Base-by-base conservation (phyloP, 2,329 filamentous ascomycete species). In the Trichoderma koningii region DNA sequence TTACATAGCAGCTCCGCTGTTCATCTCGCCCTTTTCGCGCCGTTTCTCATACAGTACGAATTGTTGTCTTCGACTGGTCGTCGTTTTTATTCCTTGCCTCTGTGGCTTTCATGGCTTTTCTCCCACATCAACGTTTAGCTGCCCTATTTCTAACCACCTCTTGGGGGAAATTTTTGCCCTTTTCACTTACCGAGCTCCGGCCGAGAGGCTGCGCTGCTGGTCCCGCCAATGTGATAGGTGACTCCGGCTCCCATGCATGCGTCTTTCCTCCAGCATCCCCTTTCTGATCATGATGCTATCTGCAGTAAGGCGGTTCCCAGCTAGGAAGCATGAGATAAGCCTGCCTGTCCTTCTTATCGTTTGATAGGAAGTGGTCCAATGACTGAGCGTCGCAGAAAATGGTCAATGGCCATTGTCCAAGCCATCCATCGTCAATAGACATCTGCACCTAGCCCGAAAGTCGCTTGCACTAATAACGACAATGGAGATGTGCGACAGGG, bases 161-260 rank as follows among this genome's bases (percentile, higher is more conserved):
- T 42, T 28, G 38, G 14, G 34, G 30, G 50, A 23, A 52, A 56
- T 28, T 28, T 28, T 56, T 41, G n/a, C 19, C 23, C 53, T 42
- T 28, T 52, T 30, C 26, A 23, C n/a, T 52, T 56, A 56, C 53
- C 53, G 53, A 56, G 53, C 53, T 56, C 34, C 53, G 53, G n/a
- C 41, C 53, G 41, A 38, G 3, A 14, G 34, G 34, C 12, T 38
- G 34, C 21, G 34, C 34, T 38, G 10, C 34, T 14, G 3, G 53
- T 44, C 42, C 53, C 21, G 26, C 30, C 9, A 10, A 34, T 51
- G 48, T 23, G 23, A 12, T 3, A 14, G 19, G n/a, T 56, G 53
- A 41, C 38, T 38, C 41, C 53, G 19, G 17, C 34, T n/a, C 5
- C 12, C 34, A 34, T 34, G 30, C 10, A 4, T 34, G 30, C 30